phyloP scores from a whole-genome alignment of 176 grass and related monocot species.

The Aegilops longissima region DNA sequence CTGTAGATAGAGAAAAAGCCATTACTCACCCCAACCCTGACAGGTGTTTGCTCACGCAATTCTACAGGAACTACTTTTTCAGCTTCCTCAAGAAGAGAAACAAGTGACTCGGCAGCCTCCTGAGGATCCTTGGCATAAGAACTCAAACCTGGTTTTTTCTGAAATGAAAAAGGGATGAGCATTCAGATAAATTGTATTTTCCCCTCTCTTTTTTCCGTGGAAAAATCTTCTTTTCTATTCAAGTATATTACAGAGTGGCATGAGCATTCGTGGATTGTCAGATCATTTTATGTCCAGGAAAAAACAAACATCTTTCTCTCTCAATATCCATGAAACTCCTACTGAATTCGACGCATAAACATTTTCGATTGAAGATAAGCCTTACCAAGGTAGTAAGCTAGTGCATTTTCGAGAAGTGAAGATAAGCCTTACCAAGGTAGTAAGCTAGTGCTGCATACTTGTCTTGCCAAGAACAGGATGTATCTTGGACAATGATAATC shows the following conservation, averaged over 20 bases:
- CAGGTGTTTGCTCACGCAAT: conserved; percentile 72
- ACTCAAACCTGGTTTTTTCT: conserved; percentile 88
- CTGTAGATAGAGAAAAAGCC: conserved; percentile 8
- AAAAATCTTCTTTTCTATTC: background rate
- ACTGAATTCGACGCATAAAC: background rate
- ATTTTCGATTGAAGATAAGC: background rate
- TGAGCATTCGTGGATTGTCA: conserved; percentile 7
- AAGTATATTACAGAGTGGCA: conserved; percentile 22
- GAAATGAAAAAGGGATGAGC: conserved; percentile 31
- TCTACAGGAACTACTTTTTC: conserved; percentile 72
- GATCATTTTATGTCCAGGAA: background rate
- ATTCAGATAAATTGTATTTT: conserved; percentile 13
- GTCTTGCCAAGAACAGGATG: background rate
- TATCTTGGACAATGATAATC: background rate
- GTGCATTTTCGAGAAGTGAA: too few species aligned
- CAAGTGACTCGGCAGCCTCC: conserved; percentile 85
- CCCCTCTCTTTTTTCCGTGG: background rate
- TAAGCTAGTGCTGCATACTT: background rate
- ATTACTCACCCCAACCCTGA: conserved; percentile 87
- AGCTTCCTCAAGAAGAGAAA: conserved; percentile 80
- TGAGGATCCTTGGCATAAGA: conserved; percentile 71
- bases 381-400: background rate
- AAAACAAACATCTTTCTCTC: background rate
- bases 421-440: too few species aligned
- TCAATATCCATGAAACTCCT: background rate